Evolutionary conservation across 2,329 filamentous ascomycete species (phyloP).

Genomic region (Tricladium varicosporioides): DNA sequence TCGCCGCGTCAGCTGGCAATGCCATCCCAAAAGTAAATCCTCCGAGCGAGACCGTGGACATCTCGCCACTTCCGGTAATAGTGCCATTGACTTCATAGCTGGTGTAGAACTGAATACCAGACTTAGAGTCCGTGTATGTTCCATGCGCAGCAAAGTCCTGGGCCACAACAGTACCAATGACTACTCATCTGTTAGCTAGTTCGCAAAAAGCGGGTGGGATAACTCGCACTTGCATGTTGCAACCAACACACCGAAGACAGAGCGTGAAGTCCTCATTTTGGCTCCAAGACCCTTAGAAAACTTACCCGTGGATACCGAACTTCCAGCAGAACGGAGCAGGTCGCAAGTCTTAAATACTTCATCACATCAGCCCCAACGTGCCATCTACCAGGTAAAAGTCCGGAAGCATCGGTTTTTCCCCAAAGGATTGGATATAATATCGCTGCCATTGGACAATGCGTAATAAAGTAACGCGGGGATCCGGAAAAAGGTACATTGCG

Average conservation of each 20-base stretch:
- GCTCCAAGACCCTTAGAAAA: constrained; percentile 12
- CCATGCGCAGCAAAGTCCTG: constrained; percentile 32
- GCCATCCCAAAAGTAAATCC: constrained; percentile 54
- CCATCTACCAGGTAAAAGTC: constrained; percentile 1
- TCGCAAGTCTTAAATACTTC: constrained; percentile 6
- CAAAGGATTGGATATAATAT: neutral
- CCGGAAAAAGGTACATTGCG: neutral
- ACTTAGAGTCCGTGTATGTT: constrained; percentile 43
- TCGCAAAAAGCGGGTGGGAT: neutral
- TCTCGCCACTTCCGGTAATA: constrained; percentile 34
- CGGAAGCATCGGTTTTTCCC: neutral
- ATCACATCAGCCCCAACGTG: constrained; percentile 8
- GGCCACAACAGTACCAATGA: constrained; percentile 18
- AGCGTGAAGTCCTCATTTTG: constrained; percentile 23
- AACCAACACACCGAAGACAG: constrained; percentile 21
- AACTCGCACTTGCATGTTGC: constrained; percentile 22
- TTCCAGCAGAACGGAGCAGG: neutral
- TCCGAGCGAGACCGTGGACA: constrained; percentile 33
- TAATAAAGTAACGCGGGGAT: constrained; percentile 1
- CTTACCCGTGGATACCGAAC: neutral
- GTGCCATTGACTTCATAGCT: constrained; percentile 43
- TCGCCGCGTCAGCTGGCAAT: constrained; percentile 48
- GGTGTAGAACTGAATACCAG: constrained; percentile 54
- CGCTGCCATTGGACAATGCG: constrained; percentile 10
- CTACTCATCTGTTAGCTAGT: constrained; percentile 16